These are phyloP conservation scores for Oryza punctata DNA, from an alignment of 176 grass and related monocot species.

Conservation along the genomic window DNA sequence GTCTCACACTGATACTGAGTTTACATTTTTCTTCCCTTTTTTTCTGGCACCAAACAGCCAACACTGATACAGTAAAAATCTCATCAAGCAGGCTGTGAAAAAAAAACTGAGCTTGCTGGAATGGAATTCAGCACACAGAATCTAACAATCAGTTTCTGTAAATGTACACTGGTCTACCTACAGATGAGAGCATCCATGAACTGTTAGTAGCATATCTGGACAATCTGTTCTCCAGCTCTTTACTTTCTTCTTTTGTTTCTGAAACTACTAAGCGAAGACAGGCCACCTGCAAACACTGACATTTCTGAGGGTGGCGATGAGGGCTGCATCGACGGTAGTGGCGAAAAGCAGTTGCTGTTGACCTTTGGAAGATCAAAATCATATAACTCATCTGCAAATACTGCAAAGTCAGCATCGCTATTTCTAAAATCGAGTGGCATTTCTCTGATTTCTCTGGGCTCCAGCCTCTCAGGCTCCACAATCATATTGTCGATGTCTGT, in stretches of 20 bases:
- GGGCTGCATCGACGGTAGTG: slow-evolving; percentile 44
- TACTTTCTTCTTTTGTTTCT: slow-evolving; percentile 48
- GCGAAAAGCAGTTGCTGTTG: slow-evolving; percentile 40
- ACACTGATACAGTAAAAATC: slow-evolving; percentile 33
- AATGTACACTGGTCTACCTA: slow-evolving; percentile 59
- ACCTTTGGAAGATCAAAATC: slow-evolving; percentile 42
- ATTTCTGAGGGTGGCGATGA: slow-evolving; percentile 50
- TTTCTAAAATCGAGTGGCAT: slow-evolving; percentile 44
- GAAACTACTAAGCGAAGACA: slow-evolving; percentile 58
- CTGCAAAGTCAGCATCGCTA: slow-evolving; percentile 21
- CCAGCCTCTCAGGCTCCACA: slow-evolving; percentile 46
- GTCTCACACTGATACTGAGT: slow-evolving; percentile 9
- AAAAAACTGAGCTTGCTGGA: slow-evolving; percentile 54
- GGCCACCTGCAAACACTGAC: slow-evolving; percentile 54
- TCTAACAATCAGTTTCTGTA: slow-evolving; percentile 46
- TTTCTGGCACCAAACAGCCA: slow-evolving; percentile 25
- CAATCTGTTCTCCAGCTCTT: slow-evolving; percentile 32
- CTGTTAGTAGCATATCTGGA: slow-evolving; percentile 37
- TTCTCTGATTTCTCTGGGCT: slow-evolving; percentile 42
- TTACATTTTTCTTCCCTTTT: not conserved
- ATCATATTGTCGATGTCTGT: slow-evolving; percentile 63
- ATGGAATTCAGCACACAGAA: slow-evolving; percentile 32
- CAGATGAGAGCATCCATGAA: slow-evolving; percentile 37
- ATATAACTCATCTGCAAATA: slow-evolving; percentile 32
- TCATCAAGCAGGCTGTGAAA: slow-evolving; percentile 48